These are phyloP conservation scores for Lipomyces chichibuensis DNA, from an alignment of 805 yeast genomes.

Conservation along the genomic window DNA sequence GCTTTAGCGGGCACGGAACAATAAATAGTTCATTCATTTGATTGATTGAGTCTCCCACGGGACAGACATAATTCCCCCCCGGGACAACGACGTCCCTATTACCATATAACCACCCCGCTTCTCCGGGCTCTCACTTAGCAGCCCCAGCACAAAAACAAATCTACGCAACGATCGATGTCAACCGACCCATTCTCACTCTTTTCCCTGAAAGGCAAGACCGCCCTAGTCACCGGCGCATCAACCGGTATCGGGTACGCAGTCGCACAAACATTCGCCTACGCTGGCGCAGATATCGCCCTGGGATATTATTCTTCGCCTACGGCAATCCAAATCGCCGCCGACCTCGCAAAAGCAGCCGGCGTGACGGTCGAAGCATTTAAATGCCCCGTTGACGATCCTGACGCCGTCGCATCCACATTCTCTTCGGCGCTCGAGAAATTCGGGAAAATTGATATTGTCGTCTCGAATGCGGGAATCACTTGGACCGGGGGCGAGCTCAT, in stretches of 20 bases:
- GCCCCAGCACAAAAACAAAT: neutral
- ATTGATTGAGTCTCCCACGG: too few relatives aligned
- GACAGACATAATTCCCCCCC: too few relatives aligned
- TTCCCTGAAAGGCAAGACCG: slow-evolving; percentile 45
- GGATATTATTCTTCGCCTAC: slow-evolving; percentile 53
- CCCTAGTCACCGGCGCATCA: slow-evolving; percentile 57
- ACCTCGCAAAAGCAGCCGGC: slow-evolving; percentile 59
- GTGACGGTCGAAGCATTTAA: slow-evolving; percentile 65
- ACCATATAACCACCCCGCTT: neutral
- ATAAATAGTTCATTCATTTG: too few relatives aligned
- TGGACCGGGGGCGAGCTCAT: slow-evolving; percentile 31
- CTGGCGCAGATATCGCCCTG: slow-evolving; percentile 50
- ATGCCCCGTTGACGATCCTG: slow-evolving; percentile 57
- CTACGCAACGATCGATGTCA: neutral
- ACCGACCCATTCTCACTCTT: slow-evolving; percentile 21
- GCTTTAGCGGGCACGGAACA: too few relatives aligned
- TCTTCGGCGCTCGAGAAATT: slow-evolving; percentile 43
- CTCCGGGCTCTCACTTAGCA: neutral
- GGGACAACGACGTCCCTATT: neutral
- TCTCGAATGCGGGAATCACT: slow-evolving; percentile 35
- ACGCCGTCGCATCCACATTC: slow-evolving; percentile 53
- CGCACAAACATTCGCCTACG: slow-evolving; percentile 53
- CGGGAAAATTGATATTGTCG: slow-evolving; percentile 32
- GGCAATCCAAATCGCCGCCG: slow-evolving; percentile 62
- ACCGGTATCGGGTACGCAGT: slow-evolving; percentile 58